A percentile compares a stretch with the other conserved stretches of the same genome.
These are phyloP conservation scores for Vitis cinerea DNA, from an alignment of 164 flowering plant genomes.

Conservation along the genomic window DNA sequence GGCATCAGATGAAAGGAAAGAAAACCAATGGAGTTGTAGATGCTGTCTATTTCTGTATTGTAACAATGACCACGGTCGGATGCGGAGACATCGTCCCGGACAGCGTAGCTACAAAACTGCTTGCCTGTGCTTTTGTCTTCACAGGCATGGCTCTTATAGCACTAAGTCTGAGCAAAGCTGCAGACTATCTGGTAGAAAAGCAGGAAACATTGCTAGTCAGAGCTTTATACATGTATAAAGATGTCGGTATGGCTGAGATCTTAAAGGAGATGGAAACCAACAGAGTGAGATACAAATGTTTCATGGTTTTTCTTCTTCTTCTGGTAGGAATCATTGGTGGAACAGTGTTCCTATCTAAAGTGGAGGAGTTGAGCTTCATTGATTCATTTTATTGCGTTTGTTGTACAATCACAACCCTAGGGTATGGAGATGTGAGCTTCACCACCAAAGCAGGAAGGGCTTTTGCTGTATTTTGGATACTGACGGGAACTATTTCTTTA, in stretches of 20 bases:
- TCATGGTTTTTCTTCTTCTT: no score
- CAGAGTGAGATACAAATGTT: no score
- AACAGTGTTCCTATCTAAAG: no score
- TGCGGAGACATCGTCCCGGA: conserved; percentile 90
- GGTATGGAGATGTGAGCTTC: no score
- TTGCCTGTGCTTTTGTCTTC: conserved; percentile 85
- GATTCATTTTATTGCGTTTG: no score
- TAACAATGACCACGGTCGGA: conserved; percentile 96
- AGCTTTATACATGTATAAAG: conserved; percentile 43
- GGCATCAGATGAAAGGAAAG: conserved; percentile 60
- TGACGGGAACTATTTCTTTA: no score
- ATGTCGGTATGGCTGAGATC: conserved; percentile 36
- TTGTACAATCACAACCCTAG: no score
- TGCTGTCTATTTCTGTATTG: conserved; percentile 79
- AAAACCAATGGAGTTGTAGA: conserved; percentile 74
- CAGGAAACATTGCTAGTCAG: conserved; percentile 63
- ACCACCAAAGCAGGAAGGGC: no score
- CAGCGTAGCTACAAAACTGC: conserved; percentile 49
- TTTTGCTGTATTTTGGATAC: no score
- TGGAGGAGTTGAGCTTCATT: no score
- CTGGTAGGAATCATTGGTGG: no score
- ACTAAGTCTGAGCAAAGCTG: conserved; percentile 60
- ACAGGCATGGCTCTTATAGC: conserved; percentile 79
- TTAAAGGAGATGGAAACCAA: conserved; percentile 54
- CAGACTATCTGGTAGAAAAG: conserved; percentile 78